These are phyloP conservation scores for Phalaenopsis equestris DNA, from an alignment of 106 monocot genomes.

Conservation along the genomic window DNA sequence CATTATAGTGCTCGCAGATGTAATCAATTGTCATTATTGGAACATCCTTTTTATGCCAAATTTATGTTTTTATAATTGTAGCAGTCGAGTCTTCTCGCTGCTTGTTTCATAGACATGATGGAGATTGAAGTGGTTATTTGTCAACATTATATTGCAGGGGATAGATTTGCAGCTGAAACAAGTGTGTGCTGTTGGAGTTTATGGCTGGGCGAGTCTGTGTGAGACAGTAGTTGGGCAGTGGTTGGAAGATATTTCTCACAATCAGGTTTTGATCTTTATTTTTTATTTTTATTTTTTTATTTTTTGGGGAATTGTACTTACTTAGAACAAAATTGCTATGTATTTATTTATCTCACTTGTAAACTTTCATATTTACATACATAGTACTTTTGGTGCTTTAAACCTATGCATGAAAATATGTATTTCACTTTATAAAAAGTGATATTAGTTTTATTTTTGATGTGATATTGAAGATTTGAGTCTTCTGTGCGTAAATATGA, in stretches of 20 bases:
- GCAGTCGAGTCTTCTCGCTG: not conserved
- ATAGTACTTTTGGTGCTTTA: no score
- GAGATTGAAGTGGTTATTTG: not conserved
- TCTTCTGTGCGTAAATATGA: no score
- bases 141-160: constrained; percentile 41
- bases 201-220: constrained; percentile 81
- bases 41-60: not conserved
- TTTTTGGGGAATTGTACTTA: not conserved
- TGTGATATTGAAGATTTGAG: no score
- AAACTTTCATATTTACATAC: no score
- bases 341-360: no score
- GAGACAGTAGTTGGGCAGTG: constrained; percentile 76
- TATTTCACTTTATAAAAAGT: no score
- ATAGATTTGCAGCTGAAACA: constrained; percentile 88
- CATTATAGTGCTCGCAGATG: not conserved
- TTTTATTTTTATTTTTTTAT: not conserved
- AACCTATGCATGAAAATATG: no score
- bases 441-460: no score
- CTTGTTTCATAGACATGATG: not conserved
- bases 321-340: no score
- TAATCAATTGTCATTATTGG: not conserved
- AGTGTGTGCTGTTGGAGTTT: constrained; percentile 68
- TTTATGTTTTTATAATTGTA: constrained; percentile 2
- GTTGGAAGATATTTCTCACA: constrained; percentile 97
- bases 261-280: constrained; percentile 52